Conservation (phyloP, 441 rosid species). For the Codiaeum variegatum region DNA sequence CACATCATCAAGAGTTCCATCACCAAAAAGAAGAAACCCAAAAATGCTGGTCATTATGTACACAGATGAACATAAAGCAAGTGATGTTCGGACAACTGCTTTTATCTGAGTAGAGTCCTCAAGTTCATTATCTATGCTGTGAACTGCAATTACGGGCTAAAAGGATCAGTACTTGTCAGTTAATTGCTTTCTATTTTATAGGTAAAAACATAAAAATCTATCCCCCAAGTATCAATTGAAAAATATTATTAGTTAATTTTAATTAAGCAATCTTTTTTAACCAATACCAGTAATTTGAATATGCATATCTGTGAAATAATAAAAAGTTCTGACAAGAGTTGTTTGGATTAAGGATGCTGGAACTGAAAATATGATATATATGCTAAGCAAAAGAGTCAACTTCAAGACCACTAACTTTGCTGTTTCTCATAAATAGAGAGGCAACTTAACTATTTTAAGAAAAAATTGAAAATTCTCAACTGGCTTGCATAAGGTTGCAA, state of each 20-base stretch:
- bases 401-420: background rate
- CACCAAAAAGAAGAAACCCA: conserved; percentile 89
- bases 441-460: background rate
- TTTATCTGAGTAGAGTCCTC: conserved; percentile 67
- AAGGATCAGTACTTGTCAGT: conserved; percentile 16
- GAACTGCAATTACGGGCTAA: conserved; percentile 54
- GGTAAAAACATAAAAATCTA: background rate
- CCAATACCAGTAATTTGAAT: background rate
- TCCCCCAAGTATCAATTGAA: background rate
- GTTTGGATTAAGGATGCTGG: background rate
- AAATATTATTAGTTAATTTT: background rate
- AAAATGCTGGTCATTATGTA: conserved; percentile 84
- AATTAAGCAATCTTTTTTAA: background rate
- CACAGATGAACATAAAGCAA: conserved; percentile 73
- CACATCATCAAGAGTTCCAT: conserved; percentile 82
- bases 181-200: conserved; percentile 2
- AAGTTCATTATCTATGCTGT: conserved; percentile 91
- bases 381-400: background rate
- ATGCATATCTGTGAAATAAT: background rate
- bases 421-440: background rate
- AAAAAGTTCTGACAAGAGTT: background rate
- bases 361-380: background rate
- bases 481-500: background rate
- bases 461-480: background rate
- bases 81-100: conserved; percentile 79